A percentile compares a stretch with the other conserved stretches of the same genome.
Conservation (phyloP, 768 basidiomycete genomes). For the Mycena chlorophos region DNA sequence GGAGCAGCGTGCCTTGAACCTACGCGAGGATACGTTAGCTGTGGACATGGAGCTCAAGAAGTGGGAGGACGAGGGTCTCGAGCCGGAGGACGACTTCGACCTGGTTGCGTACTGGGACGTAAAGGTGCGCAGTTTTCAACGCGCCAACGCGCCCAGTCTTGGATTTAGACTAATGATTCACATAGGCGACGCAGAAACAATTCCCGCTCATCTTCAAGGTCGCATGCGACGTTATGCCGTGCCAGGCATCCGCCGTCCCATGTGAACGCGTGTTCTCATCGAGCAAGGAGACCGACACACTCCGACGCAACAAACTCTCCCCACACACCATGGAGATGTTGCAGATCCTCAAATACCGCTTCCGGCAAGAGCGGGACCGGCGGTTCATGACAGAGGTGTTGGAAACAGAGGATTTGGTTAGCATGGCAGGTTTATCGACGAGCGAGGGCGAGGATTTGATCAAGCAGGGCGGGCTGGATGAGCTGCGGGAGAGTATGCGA, state of each 20-base stretch:
- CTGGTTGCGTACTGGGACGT: slow-evolving; percentile 8
- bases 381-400: slow-evolving; percentile 13
- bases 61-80: slow-evolving; percentile 1
- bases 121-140: slow-evolving; percentile 2
- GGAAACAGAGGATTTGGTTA: not conserved
- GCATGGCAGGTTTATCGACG: not conserved
- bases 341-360: slow-evolving; percentile 4
- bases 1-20: not conserved
- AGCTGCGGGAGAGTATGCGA: not conserved
- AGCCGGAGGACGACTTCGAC: slow-evolving; percentile 5
- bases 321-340: not conserved
- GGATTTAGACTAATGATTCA: too few species aligned
- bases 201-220: slow-evolving; percentile 30
- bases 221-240: slow-evolving; percentile 32
- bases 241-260: slow-evolving; percentile 36
- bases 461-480: not conserved
- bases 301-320: not conserved
- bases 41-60: slow-evolving; percentile 6
- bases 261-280: slow-evolving; percentile 35
- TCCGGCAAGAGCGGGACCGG: slow-evolving; percentile 13
- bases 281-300: slow-evolving; percentile 30
- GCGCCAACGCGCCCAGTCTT: too few species aligned
- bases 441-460: not conserved
- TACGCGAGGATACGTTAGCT: not conserved
- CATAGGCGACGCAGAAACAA: too few species aligned